Evolutionary conservation across 805 yeast species (phyloP).

Genomic region (Tetrapisispora arboricola): DNA sequence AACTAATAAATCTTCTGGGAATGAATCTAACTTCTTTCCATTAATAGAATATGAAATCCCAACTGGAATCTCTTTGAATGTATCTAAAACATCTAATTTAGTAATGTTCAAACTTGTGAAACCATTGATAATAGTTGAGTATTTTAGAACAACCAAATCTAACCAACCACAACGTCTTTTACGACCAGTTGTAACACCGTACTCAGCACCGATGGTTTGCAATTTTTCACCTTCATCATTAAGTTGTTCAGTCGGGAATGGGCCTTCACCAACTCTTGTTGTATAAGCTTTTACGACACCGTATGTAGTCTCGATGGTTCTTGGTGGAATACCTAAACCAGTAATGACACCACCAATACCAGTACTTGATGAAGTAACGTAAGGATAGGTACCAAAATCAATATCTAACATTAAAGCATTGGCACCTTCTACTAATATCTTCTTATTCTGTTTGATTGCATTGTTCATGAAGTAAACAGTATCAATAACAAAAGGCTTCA

Average conservation of each 20-base stretch:
- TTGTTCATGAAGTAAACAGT: constrained; percentile 74
- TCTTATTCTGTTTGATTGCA: constrained; percentile 69
- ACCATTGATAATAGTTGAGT: constrained; percentile 86
- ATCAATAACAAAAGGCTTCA: constrained; percentile 90
- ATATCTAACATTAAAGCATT: constrained; percentile 96
- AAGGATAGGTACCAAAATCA: constrained; percentile 97
- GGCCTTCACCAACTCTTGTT: constrained; percentile 98
- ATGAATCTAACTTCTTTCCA: constrained; percentile 63
- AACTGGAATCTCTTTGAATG: constrained; percentile 78
- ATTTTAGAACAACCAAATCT: constrained; percentile 87
- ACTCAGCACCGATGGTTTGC: constrained; percentile 90
- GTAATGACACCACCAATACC: constrained; percentile 98
- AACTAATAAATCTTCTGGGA: constrained; percentile 85
- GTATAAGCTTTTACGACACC: constrained; percentile 99
- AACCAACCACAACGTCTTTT: constrained; percentile 99
- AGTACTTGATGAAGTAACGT: constrained; percentile 89
- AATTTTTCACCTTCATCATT: constrained; percentile 77
- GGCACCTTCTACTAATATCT: constrained; percentile 93
- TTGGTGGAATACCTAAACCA: constrained; percentile 95
- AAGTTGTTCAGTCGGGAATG: constrained; percentile 96
- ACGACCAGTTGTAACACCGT: constrained; percentile 97
- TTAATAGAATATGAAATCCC: constrained; percentile 75
- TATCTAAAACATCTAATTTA: constrained; percentile 88
- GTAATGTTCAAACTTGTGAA: constrained; percentile 92
- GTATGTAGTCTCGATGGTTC: constrained; percentile 62